A percentile compares a stretch with the other conserved stretches of the same genome.
Conservation (phyloP, 2,329 filamentous ascomycete species). For the Pyricularia grisea region DNA sequence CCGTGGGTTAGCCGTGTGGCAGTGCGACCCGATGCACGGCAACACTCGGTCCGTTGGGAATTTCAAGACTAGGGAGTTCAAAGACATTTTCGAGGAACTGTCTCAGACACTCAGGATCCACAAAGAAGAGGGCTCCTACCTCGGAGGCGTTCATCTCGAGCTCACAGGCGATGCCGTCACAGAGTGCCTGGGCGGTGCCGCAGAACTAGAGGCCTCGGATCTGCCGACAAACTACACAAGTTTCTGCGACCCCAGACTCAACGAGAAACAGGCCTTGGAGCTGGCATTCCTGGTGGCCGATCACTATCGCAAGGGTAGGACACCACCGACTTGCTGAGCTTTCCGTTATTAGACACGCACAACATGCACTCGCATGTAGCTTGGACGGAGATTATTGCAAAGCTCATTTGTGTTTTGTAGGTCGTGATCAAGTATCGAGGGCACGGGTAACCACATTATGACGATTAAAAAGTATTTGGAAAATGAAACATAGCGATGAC, state of each 20-base stretch:
- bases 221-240: slow-evolving; percentile 86
- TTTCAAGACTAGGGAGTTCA: slow-evolving; percentile 88
- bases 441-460: neutral
- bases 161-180: slow-evolving; percentile 94
- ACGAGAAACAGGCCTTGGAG: slow-evolving; percentile 96
- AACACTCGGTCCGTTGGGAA: slow-evolving; percentile 59
- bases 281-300: slow-evolving; percentile 88
- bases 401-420: neutral
- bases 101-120: slow-evolving; percentile 78
- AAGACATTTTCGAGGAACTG: slow-evolving; percentile 81
- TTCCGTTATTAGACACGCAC: neutral
- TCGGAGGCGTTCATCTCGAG: slow-evolving; percentile 92
- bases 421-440: neutral
- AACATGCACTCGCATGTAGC: neutral
- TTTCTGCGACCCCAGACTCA: slow-evolving; percentile 89
- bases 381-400: neutral
- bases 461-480: neutral
- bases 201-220: slow-evolving; percentile 79
- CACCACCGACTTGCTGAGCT: neutral
- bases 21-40: slow-evolving; percentile 98
- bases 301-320: slow-evolving; percentile 46
- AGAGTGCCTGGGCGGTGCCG: slow-evolving; percentile 87
- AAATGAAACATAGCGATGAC: neutral
- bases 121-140: slow-evolving; percentile 70
- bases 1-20: slow-evolving; percentile 72